Conservation (phyloP, 805 yeast genomes). For the Ogataea thermomethanolica region DNA sequence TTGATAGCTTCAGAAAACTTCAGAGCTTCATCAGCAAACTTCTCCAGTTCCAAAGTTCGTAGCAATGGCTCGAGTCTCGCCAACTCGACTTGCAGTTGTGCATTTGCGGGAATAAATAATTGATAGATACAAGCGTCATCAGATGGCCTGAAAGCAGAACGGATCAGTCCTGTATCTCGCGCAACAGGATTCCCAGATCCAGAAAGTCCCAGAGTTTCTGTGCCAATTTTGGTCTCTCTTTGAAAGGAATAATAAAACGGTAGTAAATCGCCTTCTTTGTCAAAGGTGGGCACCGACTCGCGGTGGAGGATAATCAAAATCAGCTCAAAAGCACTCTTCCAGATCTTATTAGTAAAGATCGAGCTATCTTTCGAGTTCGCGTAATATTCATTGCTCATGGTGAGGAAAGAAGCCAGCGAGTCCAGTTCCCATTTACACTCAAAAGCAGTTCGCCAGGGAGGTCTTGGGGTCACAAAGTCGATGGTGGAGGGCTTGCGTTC, state of each 20-base stretch:
- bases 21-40: conserved; percentile 29
- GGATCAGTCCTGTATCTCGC: conserved; percentile 61
- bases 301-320: conserved; percentile 51
- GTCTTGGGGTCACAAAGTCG: conserved; percentile 67
- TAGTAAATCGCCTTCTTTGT: conserved; percentile 44
- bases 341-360: conserved; percentile 42
- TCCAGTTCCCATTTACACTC: conserved; percentile 91
- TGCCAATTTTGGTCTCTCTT: conserved; percentile 68
- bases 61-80: conserved; percentile 32
- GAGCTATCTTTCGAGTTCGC: conserved; percentile 49
- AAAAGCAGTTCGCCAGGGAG: conserved; percentile 69
- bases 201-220: conserved; percentile 74
- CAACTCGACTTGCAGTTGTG: conserved; percentile 67
- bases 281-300: conserved; percentile 61
- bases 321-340: conserved; percentile 58
- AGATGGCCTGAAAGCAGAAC: conserved; percentile 84
- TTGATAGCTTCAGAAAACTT: conserved; percentile 42
- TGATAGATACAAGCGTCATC: conserved; percentile 84
- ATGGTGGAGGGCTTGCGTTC: conserved; percentile 47
- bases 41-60: conserved; percentile 12
- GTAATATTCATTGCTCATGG: conserved; percentile 68
- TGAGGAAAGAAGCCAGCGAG: conserved; percentile 77
- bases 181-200: conserved; percentile 87
- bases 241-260: conserved; percentile 63
- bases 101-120: conserved; percentile 82